Base-by-base conservation (phyloP, 2,329 filamentous ascomycete species). In the Penicillium sp. region DNA sequence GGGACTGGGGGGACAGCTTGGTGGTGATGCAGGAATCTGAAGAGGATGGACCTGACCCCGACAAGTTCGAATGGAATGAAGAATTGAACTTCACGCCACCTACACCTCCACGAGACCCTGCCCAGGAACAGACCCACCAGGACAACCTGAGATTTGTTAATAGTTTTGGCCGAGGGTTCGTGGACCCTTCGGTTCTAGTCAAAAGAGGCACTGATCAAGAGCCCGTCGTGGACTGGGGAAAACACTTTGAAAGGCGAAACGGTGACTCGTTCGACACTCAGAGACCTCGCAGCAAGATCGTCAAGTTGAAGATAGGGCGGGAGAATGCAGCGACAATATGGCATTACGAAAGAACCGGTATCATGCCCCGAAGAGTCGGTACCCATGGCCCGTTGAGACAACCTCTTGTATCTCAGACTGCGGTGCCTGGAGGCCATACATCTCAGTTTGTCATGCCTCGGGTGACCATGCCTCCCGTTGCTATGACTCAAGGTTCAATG, bases 1-100 rank as follows among this genome's bases (percentile, higher is more conserved):
- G 73, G 0, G 56, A 65, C 50, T 75, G 73, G 73, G 62, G 55
- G 21, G 65, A 66, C 39, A 62, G 62, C 39, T 57, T 70, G 53
- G 62, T 64, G 40, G 55, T 57, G 8, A 43, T 55, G 40, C 62
- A 36, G 18, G 42, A 48, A 24, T 48, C 55, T 29, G 29, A 50
- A 36, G 44, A 50, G 22, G 40, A 42, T 9, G 7, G 10, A 11
- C 42, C 42, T 24, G 39, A 50, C 4, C 48, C 57, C 2, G 59
- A 67, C 27, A 44, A 16, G 34, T 62, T 64, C 8, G 54, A 61
- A n/a, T 62, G 60, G 56, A 56, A 50, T 31, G 50, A 56, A 6
- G 13, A 60, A 24, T 21, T 55, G n/a, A 49, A n/a, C 16, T 16
- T 50, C 21, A 54, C 9, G 32, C 49, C 40, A 11, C 43, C 31